A percentile compares a stretch with the other conserved stretches of the same genome.
Evolutionary conservation across 1,284 basidiomycete genomes (phyloP).

Genomic region (Ganoderma meredithae): DNA sequence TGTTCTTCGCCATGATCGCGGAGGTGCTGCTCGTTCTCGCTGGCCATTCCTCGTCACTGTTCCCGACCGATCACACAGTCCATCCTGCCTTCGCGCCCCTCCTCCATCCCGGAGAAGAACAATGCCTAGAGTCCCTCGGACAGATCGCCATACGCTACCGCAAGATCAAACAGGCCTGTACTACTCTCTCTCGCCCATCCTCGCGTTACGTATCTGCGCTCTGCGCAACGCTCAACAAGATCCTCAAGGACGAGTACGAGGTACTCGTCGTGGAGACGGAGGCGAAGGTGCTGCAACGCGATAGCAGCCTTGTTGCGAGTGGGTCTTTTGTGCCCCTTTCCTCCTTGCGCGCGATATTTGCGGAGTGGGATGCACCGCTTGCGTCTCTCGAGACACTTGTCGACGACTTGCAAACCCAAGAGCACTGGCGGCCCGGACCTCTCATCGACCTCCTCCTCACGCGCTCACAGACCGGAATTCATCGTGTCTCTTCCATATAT

Average conservation of each 20-base stretch:
- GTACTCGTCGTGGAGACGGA: constrained; percentile 82
- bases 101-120: constrained; percentile 86
- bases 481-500: constrained; percentile 76
- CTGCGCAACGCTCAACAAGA: constrained; percentile 72
- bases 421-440: constrained; percentile 73
- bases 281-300: constrained; percentile 75
- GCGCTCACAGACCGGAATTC: constrained; percentile 77
- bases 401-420: constrained; percentile 61
- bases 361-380: constrained; percentile 86
- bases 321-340: constrained; percentile 86
- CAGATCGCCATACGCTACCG: constrained; percentile 77
- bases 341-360: constrained; percentile 80
- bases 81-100: constrained; percentile 73
- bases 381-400: constrained; percentile 71
- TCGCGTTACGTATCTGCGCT: constrained; percentile 83
- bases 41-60: constrained; percentile 85
- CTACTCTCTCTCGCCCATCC: constrained; percentile 58
- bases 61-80: constrained; percentile 63
- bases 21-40: constrained; percentile 85
- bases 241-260: constrained; percentile 83
- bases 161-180: constrained; percentile 66
- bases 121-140: constrained; percentile 79
- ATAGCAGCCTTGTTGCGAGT: constrained; percentile 73
- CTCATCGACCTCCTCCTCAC: constrained; percentile 79
- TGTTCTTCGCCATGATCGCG: constrained; percentile 67